A percentile compares a stretch with the other conserved stretches of the same genome.
Evolutionary conservation across 805 yeast species (phyloP).

Genomic region (Brettanomyces anomalus): DNA sequence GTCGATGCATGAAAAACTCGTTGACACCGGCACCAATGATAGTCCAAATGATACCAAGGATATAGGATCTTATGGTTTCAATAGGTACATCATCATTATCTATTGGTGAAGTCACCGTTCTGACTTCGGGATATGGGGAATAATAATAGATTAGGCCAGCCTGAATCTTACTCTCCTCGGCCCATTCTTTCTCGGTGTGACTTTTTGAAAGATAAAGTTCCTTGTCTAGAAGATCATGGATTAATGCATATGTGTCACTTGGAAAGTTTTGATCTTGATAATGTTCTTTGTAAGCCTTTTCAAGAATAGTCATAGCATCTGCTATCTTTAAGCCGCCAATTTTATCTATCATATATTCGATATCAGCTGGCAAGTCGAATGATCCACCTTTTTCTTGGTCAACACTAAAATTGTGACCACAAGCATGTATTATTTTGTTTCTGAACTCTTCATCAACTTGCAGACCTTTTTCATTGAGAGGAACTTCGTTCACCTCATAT

Average conservation of each 20-base stretch:
- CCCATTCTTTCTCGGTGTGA: conserved; percentile 3
- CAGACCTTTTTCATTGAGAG: neutral
- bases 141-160: conserved; percentile 24
- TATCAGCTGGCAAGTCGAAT: neutral
- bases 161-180: conserved; percentile 17
- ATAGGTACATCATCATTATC: conserved; percentile 43
- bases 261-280: conserved; percentile 2
- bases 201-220: neutral
- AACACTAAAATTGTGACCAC: neutral
- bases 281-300: neutral
- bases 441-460: neutral
- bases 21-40: conserved; percentile 46
- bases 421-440: neutral
- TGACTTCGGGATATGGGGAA: conserved; percentile 58
- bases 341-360: neutral
- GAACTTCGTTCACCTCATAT: neutral
- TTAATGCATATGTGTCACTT: neutral
- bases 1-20: conserved; percentile 48
- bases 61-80: conserved; percentile 49
- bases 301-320: neutral
- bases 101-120: conserved; percentile 52
- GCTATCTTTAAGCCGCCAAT: neutral
- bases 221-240: neutral
- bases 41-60: conserved; percentile 42
- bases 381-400: neutral